phyloP scores from a whole-genome alignment of 768 basidiomycete species.

The Suillus decipiens region DNA sequence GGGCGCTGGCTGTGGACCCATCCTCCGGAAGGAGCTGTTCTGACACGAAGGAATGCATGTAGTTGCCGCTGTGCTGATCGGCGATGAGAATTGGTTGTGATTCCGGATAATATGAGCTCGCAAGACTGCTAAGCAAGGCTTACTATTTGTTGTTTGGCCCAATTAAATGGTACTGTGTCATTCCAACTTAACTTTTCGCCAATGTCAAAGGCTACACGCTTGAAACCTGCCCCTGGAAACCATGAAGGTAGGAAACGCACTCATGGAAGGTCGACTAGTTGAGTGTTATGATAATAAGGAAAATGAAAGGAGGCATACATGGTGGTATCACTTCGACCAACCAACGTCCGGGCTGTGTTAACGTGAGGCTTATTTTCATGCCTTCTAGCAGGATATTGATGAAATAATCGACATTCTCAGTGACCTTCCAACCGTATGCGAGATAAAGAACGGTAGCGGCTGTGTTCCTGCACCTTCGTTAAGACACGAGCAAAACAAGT shows the following conservation, averaged over 20 bases:
- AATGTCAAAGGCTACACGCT: conserved; percentile 16
- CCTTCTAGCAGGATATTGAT: not conserved
- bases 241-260: conserved; percentile 20
- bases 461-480: not conserved
- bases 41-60: not conserved
- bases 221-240: conserved; percentile 24
- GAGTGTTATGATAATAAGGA: not conserved
- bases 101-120: not conserved
- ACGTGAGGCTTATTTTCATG: accelerated
- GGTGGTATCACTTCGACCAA: not conserved
- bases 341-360: not conserved
- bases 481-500: not conserved
- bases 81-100: not conserved
- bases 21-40: conserved; percentile 2
- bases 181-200: conserved; percentile 10
- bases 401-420: not conserved
- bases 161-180: conserved; percentile 17
- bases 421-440: conserved; percentile 5
- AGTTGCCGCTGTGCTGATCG: not conserved
- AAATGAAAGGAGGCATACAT: not conserved
- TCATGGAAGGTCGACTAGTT: not conserved
- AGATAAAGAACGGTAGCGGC: not conserved
- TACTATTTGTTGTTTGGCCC: conserved; percentile 21
- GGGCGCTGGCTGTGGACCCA: not conserved
- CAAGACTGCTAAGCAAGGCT: not conserved